These are phyloP conservation scores for Hansfordia pulvinata DNA, from an alignment of 2,329 filamentous ascomycete genomes.

Conservation along the genomic window DNA sequence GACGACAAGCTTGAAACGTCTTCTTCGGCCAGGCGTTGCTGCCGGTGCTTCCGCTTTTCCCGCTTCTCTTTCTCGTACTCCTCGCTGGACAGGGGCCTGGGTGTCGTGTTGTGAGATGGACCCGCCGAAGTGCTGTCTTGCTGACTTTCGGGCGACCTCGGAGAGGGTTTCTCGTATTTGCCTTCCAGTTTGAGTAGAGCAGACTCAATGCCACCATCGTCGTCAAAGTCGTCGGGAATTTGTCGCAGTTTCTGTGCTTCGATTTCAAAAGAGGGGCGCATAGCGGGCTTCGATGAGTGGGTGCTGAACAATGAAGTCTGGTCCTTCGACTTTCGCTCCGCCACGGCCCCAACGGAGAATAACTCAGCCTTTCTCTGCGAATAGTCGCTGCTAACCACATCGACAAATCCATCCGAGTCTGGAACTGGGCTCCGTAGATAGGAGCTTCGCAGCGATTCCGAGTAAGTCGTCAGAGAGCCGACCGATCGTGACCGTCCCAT, in stretches of 20 bases:
- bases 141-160: no score
- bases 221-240: slow-evolving; percentile 68
- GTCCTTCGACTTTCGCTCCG: slow-evolving; percentile 32
- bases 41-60: slow-evolving; percentile 30
- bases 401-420: slow-evolving; percentile 27
- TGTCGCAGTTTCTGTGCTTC: slow-evolving; percentile 79
- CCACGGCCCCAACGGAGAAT: slow-evolving; percentile 46
- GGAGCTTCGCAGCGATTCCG: slow-evolving; percentile 46
- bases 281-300: slow-evolving; percentile 45
- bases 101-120: no score
- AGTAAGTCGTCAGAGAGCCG: slow-evolving; percentile 45
- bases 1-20: slow-evolving; percentile 18
- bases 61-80: slow-evolving; percentile 15
- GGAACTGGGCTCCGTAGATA: slow-evolving; percentile 28
- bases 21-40: slow-evolving; percentile 29
- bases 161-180: slow-evolving; percentile 58
- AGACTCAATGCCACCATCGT: slow-evolving; percentile 84
- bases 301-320: slow-evolving; percentile 45
- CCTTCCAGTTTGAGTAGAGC: slow-evolving; percentile 86
- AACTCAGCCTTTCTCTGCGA: slow-evolving; percentile 26
- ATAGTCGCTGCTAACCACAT: slow-evolving; percentile 28
- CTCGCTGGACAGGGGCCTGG: slow-evolving; percentile 6
- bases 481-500: slow-evolving; percentile 42
- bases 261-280: slow-evolving; percentile 70
- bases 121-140: no score